Base-by-base conservation (phyloP, 1,139 yeast genomes). In the Scheffersomyces insectosa region DNA sequence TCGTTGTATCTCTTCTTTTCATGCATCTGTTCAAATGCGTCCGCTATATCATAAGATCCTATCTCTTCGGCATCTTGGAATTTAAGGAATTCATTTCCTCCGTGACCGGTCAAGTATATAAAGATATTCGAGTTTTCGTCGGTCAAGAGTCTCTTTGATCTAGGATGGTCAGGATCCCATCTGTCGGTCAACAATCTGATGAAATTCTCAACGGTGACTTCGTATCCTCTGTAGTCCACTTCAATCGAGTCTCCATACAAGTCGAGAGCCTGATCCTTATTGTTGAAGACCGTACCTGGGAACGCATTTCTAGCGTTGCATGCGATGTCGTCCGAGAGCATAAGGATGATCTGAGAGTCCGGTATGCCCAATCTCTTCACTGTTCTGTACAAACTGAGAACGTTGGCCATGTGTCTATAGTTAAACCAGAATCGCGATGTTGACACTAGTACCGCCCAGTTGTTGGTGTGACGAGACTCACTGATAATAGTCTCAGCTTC, bases 41-140 rank as follows among this genome's bases (percentile, higher is more conserved):
- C 97, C 0, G 99, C 99, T 51, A 93, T 80, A 65, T 93, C 99
- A 68, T 88, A 85, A 11, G 97, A 85, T 2, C 97, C 91, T 45
- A 93, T 90, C 62, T 93, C 99, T 63, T 95, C 99, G 3, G 99
- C 97, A 61, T 93, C 99, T 66, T 93, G 99, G 65, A 93, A 93
- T 66, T 93, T 93, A 55, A 95, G 77, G 64, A 93, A 93, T 65
- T 93, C 98, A 58, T 91, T 90, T 42, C 99, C 99, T 12, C 99
- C 99, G 65, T 93, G 99, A 12, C 99, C 99, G 1, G 99, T 95
- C 83, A 93, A 78, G 64, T 95, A 93, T 33, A 93, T 87, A 64
- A 93, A 88, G 40, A 93, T 89, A 62, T 93, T 93, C 15, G 97
- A 88, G 60, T 90, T 84, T 60, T 91, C 97, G 66, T 93, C 98